Conservation (phyloP, 495 filamentous ascomycete genomes). For the Margaritispora aquatica region DNA sequence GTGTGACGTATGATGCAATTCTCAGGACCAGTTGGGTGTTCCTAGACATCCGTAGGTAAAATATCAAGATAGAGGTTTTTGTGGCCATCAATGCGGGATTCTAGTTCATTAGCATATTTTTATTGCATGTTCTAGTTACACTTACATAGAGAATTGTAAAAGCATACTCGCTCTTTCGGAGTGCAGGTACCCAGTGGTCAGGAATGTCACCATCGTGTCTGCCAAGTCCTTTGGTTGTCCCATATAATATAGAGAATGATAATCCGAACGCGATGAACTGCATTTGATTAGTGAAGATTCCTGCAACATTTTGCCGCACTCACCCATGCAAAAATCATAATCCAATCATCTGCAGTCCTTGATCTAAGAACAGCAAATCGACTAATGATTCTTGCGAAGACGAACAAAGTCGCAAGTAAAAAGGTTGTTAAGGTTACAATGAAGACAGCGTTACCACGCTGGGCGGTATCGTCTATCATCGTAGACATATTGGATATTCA, state of each 20-base stretch:
- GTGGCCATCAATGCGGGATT: slow-evolving; percentile 84
- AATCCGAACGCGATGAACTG: slow-evolving; percentile 69
- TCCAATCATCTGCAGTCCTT: slow-evolving; percentile 71
- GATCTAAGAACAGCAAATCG: slow-evolving; percentile 65
- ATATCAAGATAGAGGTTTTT: slow-evolving; percentile 88
- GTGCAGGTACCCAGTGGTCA: slow-evolving; percentile 1
- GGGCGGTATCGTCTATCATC: background rate
- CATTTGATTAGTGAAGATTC: background rate
- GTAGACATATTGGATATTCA: too few species aligned
- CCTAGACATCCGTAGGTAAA: slow-evolving; percentile 23
- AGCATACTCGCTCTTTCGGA: slow-evolving; percentile 21
- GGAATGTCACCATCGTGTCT: slow-evolving; percentile 64
- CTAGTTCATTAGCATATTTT: slow-evolving; percentile 36
- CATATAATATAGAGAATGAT: slow-evolving; percentile 69
- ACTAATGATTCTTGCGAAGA: slow-evolving; percentile 64
- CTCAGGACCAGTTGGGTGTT: slow-evolving; percentile 21
- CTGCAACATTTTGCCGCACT: background rate
- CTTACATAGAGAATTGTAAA: slow-evolving; percentile 26
- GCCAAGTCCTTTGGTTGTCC: slow-evolving; percentile 64
- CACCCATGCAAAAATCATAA: slow-evolving; percentile 80
- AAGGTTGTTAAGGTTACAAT: slow-evolving; percentile 69
- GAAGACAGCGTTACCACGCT: slow-evolving; percentile 59
- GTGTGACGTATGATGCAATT: slow-evolving; percentile 23
- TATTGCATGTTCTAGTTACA: background rate
- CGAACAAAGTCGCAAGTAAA: slow-evolving; percentile 60